Conservation (phyloP, 2,329 filamentous ascomycete genomes). For the Paraconiothyrium sp. region DNA sequence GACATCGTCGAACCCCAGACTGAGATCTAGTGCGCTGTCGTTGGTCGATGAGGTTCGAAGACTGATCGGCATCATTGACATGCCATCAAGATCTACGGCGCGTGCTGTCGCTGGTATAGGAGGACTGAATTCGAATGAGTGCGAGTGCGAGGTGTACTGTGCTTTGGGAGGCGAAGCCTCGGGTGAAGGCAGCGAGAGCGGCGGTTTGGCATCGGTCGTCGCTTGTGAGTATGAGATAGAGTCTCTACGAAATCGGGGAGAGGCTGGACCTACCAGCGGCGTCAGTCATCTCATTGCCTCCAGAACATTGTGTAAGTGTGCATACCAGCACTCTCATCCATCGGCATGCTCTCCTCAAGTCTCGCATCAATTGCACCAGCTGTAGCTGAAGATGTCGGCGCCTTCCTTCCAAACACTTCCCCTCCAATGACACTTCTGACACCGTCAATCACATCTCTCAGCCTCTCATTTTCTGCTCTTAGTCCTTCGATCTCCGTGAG, state of each 20-base stretch:
- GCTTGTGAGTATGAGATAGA: constrained; percentile 23
- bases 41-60: constrained; percentile 12
- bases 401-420: constrained; percentile 29
- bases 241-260: constrained; percentile 29
- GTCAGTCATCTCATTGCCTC: constrained; percentile 31
- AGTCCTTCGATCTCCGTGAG: constrained; percentile 44
- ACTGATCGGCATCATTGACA: constrained; percentile 35
- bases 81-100: constrained; percentile 44
- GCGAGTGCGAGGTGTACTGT: constrained; percentile 16
- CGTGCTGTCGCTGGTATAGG: constrained; percentile 16
- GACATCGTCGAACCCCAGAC: constrained; percentile 28
- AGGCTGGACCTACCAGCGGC: constrained; percentile 34
- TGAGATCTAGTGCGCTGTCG: constrained; percentile 21
- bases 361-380: not conserved
- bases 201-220: constrained; percentile 24
- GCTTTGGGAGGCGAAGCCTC: constrained; percentile 16
- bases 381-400: not conserved
- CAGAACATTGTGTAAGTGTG: constrained; percentile 18
- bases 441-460: constrained; percentile 45
- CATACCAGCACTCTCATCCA: constrained; percentile 38
- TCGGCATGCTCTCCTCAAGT: constrained; percentile 10
- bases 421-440: constrained; percentile 44
- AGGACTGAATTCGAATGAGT: constrained; percentile 27
- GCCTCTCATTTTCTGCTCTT: constrained; percentile 45
- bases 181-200: constrained; percentile 19